Base-by-base conservation (phyloP, 106 monocot species). In the Dendrobium catenatum region DNA sequence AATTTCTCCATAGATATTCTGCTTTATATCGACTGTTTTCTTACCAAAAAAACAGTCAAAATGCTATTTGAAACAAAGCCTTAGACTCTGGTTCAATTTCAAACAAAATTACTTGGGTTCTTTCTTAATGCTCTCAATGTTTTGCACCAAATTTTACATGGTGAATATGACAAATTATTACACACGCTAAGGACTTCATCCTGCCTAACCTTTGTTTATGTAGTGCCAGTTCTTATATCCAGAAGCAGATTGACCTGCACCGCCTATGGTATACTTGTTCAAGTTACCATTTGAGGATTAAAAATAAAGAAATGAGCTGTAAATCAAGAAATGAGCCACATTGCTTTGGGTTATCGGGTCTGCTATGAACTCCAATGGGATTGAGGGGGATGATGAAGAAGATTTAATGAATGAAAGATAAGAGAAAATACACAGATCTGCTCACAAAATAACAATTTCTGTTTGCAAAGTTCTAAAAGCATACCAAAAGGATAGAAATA, bases 401-500 rank as follows among this genome's bases (percentile, higher is more conserved):
- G 73, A 73, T 40, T 9, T 5, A 73, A 73, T 2, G 17, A 73
- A 73, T 42, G 19, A 42, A 42, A 73, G 9, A 73, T 42, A 16
- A 44, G 2, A 5, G 20, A 20, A 20, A 74, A 74, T 4, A 33
- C 44, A 15, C 43, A 74, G 3, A 43, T 27, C 29, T 19, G 74
- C 42, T 4, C 20, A 13, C 20, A 43, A 42, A 37, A 74, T 42
- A 11, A 43, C 43, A 1, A 31, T 77, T 22, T 75, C 10, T 37
- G 22, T 48, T 58, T 33, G 9, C 47, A 22, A 61, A 51, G 42
- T 15, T 56, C 6, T 59, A 16, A 78, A 55, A 81, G 31, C 83
- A 56, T 91, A 99, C 98, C 95, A 87, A 16, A 82, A 99, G 95
- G 81, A 99, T 91, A 82, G 98, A 99, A 79, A 99, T 99, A 88